Evolutionary conservation across 2,329 filamentous ascomycete species (phyloP).

Genomic region (Fusarium sp.): DNA sequence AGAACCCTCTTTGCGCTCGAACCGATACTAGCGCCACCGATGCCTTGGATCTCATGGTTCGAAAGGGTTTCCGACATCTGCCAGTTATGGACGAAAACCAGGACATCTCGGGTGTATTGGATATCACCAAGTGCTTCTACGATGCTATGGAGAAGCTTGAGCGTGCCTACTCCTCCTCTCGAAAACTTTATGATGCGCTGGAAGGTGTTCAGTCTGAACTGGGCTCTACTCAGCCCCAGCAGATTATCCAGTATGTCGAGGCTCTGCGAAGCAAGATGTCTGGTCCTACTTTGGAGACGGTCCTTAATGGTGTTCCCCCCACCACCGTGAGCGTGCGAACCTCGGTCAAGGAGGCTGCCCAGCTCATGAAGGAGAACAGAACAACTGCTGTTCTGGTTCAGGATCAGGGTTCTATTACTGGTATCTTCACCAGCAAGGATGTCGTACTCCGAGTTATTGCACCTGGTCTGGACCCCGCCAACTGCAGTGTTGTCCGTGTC

Average conservation of each 20-base stretch:
- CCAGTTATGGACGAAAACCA: constrained; percentile 99
- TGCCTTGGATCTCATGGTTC: constrained; percentile 96
- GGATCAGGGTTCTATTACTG: constrained; percentile 96
- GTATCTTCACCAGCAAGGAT: constrained; percentile 99
- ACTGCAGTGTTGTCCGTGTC: constrained; percentile 96
- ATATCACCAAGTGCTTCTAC: constrained; percentile 99
- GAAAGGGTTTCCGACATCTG: constrained; percentile 96
- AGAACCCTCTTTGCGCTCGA: constrained; percentile 96
- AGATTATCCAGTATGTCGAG: constrained; percentile 99
- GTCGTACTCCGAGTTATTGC: constrained; percentile 98
- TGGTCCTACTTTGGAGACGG: constrained; percentile 93
- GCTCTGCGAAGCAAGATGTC: constrained; percentile 97
- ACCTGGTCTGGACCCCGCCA: constrained; percentile 91
- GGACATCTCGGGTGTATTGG: constrained; percentile 96
- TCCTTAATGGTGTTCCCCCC: constrained; percentile 91
- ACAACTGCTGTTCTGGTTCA: constrained; percentile 97
- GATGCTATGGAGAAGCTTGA: constrained; percentile 99
- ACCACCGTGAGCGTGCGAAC: constrained; percentile 96
- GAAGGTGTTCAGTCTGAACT: constrained; percentile 98
- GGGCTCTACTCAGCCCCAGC: constrained; percentile 94
- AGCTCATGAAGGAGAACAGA: constrained; percentile 98
- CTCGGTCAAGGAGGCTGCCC: constrained; percentile 94
- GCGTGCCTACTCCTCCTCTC: constrained; percentile 96
- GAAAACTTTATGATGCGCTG: constrained; percentile 96
- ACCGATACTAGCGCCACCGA: constrained; percentile 99